Percentiles rank a stretch among this genome's conserved stretches.
phyloP scores from a whole-genome alignment of 352 stramenopile genomes.

The Phytophthora gonapodyides region DNA sequence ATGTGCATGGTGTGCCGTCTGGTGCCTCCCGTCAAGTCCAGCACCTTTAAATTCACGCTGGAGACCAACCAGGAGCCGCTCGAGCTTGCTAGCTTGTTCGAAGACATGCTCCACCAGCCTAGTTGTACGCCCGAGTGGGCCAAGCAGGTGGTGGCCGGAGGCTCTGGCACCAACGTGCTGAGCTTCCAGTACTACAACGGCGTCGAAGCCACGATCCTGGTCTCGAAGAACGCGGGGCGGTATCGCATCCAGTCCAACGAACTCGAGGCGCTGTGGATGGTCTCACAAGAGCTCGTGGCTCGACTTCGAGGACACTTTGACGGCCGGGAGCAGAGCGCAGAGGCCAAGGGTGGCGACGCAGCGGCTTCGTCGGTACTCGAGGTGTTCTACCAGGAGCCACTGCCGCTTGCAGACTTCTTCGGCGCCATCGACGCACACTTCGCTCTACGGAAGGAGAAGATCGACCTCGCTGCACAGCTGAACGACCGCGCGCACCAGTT shows the following conservation, averaged over 20 bases:
- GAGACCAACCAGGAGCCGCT: slow-evolving; percentile 86
- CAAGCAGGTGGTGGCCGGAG: slow-evolving; percentile 56
- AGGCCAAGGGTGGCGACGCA: slow-evolving; percentile 22
- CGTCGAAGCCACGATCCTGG: slow-evolving; percentile 83
- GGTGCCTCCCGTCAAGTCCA: slow-evolving; percentile 77
- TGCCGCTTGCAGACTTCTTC: slow-evolving; percentile 89
- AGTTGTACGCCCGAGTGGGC: slow-evolving; percentile 69
- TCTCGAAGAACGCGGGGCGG: slow-evolving; percentile 89
- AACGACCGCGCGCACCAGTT: slow-evolving; percentile 90
- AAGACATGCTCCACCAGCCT: slow-evolving; percentile 88
- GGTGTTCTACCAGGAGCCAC: slow-evolving; percentile 83
- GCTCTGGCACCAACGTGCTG: slow-evolving; percentile 74
- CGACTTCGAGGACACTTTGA: slow-evolving; percentile 63
- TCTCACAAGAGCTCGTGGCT: slow-evolving; percentile 76
- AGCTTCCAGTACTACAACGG: slow-evolving; percentile 91
- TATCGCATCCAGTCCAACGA: slow-evolving; percentile 90
- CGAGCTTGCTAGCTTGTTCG: slow-evolving; percentile 76
- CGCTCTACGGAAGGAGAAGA: slow-evolving; percentile 59
- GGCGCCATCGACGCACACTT: slow-evolving; percentile 89
- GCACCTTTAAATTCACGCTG: slow-evolving; percentile 89
- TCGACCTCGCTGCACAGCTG: slow-evolving; percentile 63
- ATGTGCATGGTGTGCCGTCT: slow-evolving; percentile 76
- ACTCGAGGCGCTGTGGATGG: slow-evolving; percentile 79
- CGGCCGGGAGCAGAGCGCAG: slow-evolving; percentile 15
- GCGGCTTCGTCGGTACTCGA: slow-evolving; percentile 39